Evolutionary conservation across 257 asterid species (phyloP), one percentile per base, ranked within the genome.

Genomic region (Verbascum thapsus): DNA sequence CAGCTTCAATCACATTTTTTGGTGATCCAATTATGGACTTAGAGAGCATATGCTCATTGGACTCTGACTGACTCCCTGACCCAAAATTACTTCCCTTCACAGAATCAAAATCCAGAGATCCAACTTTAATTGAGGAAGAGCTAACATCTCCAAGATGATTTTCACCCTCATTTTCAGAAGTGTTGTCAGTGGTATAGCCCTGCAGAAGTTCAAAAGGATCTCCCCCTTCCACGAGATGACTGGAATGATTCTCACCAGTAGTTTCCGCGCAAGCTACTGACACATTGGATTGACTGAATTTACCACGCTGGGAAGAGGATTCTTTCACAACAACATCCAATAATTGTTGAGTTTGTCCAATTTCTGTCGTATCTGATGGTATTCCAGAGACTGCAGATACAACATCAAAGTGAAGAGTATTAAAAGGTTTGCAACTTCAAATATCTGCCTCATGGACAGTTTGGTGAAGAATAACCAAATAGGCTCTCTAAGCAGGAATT

Each of bases 131-230:
- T 38, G 72, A 48, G 22, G 68, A 67, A 62, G 67, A 67, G 52
- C 59, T 50, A 71, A 50, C 75, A 70, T 74, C 74, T 53, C 47
- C 74, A 56, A 30, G 32, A 61, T 15, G 68, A 77, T 45, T 70
- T 76, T 50, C 81, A 17, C 49, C 77, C 37, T 72, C 78, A 45
- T 63, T 67, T 68, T 76, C 91, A n/a, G 78, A 73, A 73, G 83
- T 64, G 50, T 66, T 72, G 53, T 79, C 86, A 20, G 95, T 80
- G 37, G 77, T 72, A 76, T 78, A 87, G 37, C 77, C 86, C 72
- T 84, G 88, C 56, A 90, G 12, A 22, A 87, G 74, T 68, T 80
- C 79, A 65, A 80, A 66, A 63, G 94, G 68, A 61, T 78, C 66
- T 18, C 67, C 68, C 47, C 73, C 78, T 67, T 71, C 76, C 47